These are phyloP conservation scores for Sungouiella blattae DNA, from an alignment of 805 yeast species.

Conservation along the genomic window DNA sequence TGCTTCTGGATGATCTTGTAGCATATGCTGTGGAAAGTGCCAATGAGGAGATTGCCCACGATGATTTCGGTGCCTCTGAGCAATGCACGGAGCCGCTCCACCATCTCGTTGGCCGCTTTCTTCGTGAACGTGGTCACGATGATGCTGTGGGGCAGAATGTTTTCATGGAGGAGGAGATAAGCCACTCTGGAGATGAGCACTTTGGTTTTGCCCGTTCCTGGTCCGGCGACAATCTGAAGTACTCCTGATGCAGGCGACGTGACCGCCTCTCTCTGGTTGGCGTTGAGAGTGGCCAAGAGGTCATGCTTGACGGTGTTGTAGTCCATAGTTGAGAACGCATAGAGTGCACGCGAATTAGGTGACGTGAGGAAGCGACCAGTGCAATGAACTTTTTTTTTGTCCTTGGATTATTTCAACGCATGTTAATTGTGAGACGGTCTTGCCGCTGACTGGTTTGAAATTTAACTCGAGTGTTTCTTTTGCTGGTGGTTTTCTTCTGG, in stretches of 20 bases:
- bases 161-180: slow-evolving; percentile 49
- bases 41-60: slow-evolving; percentile 54
- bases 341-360: too few species aligned
- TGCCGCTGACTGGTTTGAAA: too few species aligned
- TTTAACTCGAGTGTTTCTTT: too few species aligned
- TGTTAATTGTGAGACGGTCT: too few species aligned
- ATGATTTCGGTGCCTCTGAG: slow-evolving; percentile 34
- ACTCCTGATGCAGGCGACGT: slow-evolving; percentile 25
- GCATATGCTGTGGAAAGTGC: slow-evolving; percentile 90
- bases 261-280: slow-evolving; percentile 43
- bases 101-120: slow-evolving; percentile 87
- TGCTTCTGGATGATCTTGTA: slow-evolving; percentile 51
- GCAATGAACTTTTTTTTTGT: too few species aligned
- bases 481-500: too few species aligned
- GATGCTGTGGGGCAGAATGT: slow-evolving; percentile 57
- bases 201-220: slow-evolving; percentile 76
- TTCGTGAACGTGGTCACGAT: slow-evolving; percentile 91
- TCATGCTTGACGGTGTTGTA: neutral
- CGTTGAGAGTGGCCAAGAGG: slow-evolving; percentile 31
- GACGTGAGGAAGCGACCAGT: too few species aligned
- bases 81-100: slow-evolving; percentile 48
- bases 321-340: neutral
- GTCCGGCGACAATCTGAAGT: slow-evolving; percentile 56
- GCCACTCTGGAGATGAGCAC: slow-evolving; percentile 80
- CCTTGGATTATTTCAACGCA: too few species aligned